phyloP scores from a whole-genome alignment of 2,329 filamentous ascomycete species.

The Fulvia fulva region DNA sequence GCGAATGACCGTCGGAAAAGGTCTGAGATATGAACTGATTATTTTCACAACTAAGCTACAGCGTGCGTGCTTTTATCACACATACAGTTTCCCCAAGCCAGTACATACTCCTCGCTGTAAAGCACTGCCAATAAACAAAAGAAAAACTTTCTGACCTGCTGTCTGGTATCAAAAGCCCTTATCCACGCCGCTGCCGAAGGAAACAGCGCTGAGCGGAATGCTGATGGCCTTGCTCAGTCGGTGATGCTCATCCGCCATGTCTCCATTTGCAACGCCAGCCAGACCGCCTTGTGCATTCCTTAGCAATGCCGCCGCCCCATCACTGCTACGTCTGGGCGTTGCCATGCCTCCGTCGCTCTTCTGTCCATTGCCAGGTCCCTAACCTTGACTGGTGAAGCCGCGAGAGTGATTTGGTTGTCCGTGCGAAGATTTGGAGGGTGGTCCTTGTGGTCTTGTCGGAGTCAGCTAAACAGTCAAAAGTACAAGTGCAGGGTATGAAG shows the following conservation, averaged over 20 bases:
- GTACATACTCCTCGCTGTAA: conserved; percentile 1
- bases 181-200: not conserved
- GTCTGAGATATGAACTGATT: not conserved
- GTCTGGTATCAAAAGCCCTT: not conserved
- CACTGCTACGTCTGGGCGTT: not conserved
- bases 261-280: not conserved
- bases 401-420: conserved; percentile 7
- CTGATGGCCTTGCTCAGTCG: not conserved
- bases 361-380: not conserved
- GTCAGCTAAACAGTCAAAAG: conserved; percentile 15
- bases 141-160: conserved; percentile 1
- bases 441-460: conserved; percentile 3
- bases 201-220: not conserved
- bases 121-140: not conserved
- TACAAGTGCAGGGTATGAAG: conserved; percentile 12
- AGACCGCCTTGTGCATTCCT: not conserved
- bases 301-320: not conserved
- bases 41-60: not conserved
- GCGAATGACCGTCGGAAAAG: too few species aligned
- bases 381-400: conserved; percentile 13
- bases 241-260: not conserved
- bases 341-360: not conserved
- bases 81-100: not conserved
- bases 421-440: conserved; percentile 3
- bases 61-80: not conserved